Percentiles rank a stretch among this genome's conserved stretches.
Evolutionary conservation across 2,329 filamentous ascomycete genomes (phyloP).

Genomic region (Penicillium sp.): DNA sequence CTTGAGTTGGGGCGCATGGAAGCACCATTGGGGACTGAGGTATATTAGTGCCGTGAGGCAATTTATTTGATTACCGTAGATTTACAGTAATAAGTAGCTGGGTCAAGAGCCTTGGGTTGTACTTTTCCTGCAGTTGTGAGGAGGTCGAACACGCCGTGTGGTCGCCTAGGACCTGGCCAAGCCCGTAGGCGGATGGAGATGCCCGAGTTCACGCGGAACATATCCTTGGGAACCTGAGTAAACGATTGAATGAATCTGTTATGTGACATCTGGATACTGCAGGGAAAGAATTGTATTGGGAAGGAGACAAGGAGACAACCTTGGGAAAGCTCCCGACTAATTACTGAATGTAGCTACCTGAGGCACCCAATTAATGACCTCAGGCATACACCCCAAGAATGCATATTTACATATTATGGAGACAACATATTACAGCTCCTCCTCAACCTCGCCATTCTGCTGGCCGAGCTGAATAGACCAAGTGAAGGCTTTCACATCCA

Average conservation of each 20-base stretch:
- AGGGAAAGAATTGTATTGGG: neutral
- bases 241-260: neutral
- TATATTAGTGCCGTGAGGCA: neutral
- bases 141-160: neutral
- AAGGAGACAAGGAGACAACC: too few relatives aligned
- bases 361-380: too few relatives aligned
- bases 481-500: slow-evolving; percentile 18
- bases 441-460: slow-evolving; percentile 16
- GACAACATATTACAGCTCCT: slow-evolving; percentile 10
- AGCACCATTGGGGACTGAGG: neutral
- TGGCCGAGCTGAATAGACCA: slow-evolving; percentile 25
- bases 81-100: neutral
- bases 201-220: neutral
- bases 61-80: neutral
- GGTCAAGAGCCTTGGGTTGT: neutral
- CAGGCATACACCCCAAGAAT: too few relatives aligned
- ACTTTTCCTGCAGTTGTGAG: neutral
- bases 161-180: neutral
- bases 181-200: neutral
- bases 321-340: too few relatives aligned
- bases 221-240: neutral
- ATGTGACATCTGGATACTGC: neutral
- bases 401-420: too few relatives aligned
- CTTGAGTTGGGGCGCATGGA: neutral
- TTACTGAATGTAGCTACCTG: too few relatives aligned